Evolutionary conservation across 2,329 filamentous ascomycete genomes (phyloP), one percentile per base, ranked within the genome.

Genomic region (Septoria linicola): DNA sequence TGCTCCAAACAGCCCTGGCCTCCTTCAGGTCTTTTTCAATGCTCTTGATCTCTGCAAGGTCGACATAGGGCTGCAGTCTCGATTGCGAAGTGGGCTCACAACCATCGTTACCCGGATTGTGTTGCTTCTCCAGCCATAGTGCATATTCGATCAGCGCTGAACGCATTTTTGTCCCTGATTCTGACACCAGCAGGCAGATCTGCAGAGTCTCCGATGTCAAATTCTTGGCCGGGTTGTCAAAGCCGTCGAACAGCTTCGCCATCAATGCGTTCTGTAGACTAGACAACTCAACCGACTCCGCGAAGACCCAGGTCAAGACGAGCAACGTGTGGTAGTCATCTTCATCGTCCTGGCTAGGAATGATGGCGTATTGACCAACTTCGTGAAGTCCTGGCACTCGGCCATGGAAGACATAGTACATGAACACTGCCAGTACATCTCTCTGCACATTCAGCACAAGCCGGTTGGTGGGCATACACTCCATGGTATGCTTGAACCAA

Each of bases 101-200:
- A 4, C 32, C 35, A 17, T 48, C 35, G 19, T 13, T 7, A n/a
- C 35, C 27, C 16, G 7, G 35, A 6, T 31, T 23, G 36, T 35
- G 39, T 16, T 48, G 35, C 11, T 48, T 27, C 27, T 53, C 43
- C 39, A 19, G 44, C 50, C 50, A 53, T 2, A 53, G 44, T 10
- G 42, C 41, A 30, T 53, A 53, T 17, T 37, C 21, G 21, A 53
- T 3, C 23, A 53, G 17, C 14, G 50, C 50, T 11, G 8, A 31
- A 4, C 44, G 37, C 44, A 48, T 48, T 10, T 36, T 23, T 8
- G 44, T 40, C n/a, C 16, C 35, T 14, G 44, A 8, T 23, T 48
- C 44, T 4, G 44, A 40, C 14, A 21, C 25, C 14, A 40, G 21
- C 10, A 48, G 34, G 31, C 44, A 48, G 19, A 48, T 32, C 20